Conservation (phyloP, 331 rosid species). For the Arachis monticola region DNA sequence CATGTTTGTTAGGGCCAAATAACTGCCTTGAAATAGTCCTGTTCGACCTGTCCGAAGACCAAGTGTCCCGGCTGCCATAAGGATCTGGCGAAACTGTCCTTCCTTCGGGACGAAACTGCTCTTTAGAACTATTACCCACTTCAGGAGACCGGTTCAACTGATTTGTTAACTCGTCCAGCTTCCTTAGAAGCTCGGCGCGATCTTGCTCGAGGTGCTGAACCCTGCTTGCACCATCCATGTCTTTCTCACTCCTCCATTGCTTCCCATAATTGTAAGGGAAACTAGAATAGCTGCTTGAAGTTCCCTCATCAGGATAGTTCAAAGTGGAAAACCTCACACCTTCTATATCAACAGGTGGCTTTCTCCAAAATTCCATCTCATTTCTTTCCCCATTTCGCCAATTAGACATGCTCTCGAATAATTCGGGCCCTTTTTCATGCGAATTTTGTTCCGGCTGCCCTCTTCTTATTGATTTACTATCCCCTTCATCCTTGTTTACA, state of each 20-base stretch:
- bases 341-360: slow-evolving; percentile 54
- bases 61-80: slow-evolving; percentile 53
- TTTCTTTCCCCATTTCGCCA: slow-evolving; percentile 63
- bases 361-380: slow-evolving; percentile 52
- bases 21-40: slow-evolving; percentile 54
- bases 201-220: slow-evolving; percentile 81
- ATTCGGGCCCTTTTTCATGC: slow-evolving; percentile 37
- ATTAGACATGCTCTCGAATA: slow-evolving; percentile 52
- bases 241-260: slow-evolving; percentile 53
- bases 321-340: slow-evolving; percentile 70
- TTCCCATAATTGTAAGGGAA: slow-evolving; percentile 54
- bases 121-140: slow-evolving; percentile 60
- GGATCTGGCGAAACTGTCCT: slow-evolving; percentile 65
- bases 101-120: slow-evolving; percentile 52
- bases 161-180: slow-evolving; percentile 82
- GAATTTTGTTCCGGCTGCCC: slow-evolving; percentile 51
- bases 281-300: slow-evolving; percentile 53
- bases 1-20: slow-evolving; percentile 56
- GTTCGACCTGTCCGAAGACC: slow-evolving; percentile 59
- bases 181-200: slow-evolving; percentile 86
- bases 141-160: slow-evolving; percentile 81
- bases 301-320: slow-evolving; percentile 66
- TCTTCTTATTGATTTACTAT: slow-evolving; percentile 46
- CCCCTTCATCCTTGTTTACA: slow-evolving; percentile 47
- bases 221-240: slow-evolving; percentile 51